Percentiles rank a stretch among this genome's conserved stretches.
phyloP scores from a whole-genome alignment of 148 eudicot species.

The Persicaria tinctoria region DNA sequence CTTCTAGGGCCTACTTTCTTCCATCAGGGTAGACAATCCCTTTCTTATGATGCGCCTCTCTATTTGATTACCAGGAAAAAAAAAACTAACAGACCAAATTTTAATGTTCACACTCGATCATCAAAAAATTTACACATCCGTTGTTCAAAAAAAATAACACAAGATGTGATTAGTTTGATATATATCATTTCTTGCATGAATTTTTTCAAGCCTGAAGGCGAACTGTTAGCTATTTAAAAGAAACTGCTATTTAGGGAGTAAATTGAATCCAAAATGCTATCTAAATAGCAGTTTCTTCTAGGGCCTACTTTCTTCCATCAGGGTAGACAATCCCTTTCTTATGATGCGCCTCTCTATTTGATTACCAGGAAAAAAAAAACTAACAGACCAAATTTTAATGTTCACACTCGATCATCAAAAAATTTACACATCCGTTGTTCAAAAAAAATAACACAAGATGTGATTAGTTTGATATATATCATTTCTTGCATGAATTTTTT shows the following conservation, averaged over 20 bases:
- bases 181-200: neutral
- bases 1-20: neutral
- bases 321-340: neutral
- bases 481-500: neutral
- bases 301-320: neutral
- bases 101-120: neutral
- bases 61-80: neutral
- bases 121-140: neutral
- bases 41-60: neutral
- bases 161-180: neutral
- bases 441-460: neutral
- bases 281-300: neutral
- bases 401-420: neutral
- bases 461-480: neutral
- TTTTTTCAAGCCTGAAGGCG: neutral
- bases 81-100: neutral
- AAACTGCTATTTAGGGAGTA: no score
- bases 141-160: neutral
- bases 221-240: neutral
- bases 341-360: neutral
- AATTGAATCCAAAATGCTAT: neutral
- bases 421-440: neutral
- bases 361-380: neutral
- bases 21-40: neutral
- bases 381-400: neutral